phyloP scores from a whole-genome alignment of 768 basidiomycete species.

The Macrolepiota fuliginosa region DNA sequence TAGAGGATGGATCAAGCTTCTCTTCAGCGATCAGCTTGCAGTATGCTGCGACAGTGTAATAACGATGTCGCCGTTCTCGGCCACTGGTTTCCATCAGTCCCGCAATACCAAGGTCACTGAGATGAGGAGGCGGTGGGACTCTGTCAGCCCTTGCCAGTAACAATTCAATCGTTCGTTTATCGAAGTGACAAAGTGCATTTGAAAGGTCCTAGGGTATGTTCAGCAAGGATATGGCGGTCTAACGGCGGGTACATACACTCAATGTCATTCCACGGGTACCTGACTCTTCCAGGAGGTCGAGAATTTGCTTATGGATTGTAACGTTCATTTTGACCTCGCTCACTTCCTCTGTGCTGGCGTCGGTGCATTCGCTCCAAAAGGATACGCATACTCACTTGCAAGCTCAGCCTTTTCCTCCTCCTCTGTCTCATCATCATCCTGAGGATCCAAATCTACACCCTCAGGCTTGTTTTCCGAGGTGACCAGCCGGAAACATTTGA shows the following conservation, averaged over 20 bases:
- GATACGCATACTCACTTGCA: constrained; percentile 23
- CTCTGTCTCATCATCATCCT: constrained; percentile 35
- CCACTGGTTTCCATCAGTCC: constrained; percentile 80
- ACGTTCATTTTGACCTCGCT: constrained; percentile 54
- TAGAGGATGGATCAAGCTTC: constrained; percentile 52
- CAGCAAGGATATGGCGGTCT: neutral
- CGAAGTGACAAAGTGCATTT: constrained; percentile 60
- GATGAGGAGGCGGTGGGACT: constrained; percentile 62
- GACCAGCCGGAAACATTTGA: constrained; percentile 69
- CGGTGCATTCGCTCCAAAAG: neutral
- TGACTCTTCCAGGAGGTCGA: constrained; percentile 68
- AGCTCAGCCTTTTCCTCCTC: constrained; percentile 31
- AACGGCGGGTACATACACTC: constrained; percentile 41
- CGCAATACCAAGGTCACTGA: constrained; percentile 67
- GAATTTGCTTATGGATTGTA: constrained; percentile 77
- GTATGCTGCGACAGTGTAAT: constrained; percentile 75
- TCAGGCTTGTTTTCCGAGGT: constrained; percentile 39
- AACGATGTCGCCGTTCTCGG: constrained; percentile 83
- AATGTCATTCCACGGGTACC: constrained; percentile 71
- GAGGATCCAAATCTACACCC: constrained; percentile 33
- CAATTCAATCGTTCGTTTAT: constrained; percentile 83
- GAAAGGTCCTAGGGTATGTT: constrained; percentile 56
- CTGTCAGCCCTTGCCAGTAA: constrained; percentile 68
- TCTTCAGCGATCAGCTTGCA: constrained; percentile 59
- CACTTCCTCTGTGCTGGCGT: constrained; percentile 14